Evolutionary conservation across 1,139 yeast genomes (phyloP), one percentile per base, ranked within the genome.

Genomic region (Taphrina betulina): DNA sequence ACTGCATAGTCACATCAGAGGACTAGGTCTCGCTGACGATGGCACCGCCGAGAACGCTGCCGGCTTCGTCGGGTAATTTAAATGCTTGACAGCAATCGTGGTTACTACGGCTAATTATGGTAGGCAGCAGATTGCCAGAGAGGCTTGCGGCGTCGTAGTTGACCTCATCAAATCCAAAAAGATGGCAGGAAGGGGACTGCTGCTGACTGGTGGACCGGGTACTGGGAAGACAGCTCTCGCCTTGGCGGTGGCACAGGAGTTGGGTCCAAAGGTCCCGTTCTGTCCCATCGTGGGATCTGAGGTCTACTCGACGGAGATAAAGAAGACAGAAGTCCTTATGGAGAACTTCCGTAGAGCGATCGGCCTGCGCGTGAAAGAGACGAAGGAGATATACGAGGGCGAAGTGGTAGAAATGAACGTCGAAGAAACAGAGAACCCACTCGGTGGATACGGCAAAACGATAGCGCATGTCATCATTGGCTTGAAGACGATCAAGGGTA

Each of bases 201-300:
- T 92, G 61, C 76, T 92, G 56, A 97, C 98, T 0, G 98, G 98
- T 60, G 95, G 95, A 3, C 97, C 98, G 16, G 97, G 97, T 2
- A 90, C 97, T 3, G 98, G 98, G 67, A 92, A 92, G 71, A 92
- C 98, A 0, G 98, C 98, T 0, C 76, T 92, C 67, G 97, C 98
- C 0, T 74, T 94, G 59, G 98, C 97, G 1, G 83, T 94, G 58
- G 87, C 97, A 1, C 98, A 92, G 69, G 98, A 92, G 69, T 76
- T 92, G 64, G 99, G 99, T 1, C 96, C 98, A 42, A 92, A 92
- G 67, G 98, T 92, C 55, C 99, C 99, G 46, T 92, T 92, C 68
- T 90, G 96, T 68, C 98, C 98, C 3, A 84, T 92, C 66, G 98
- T 94, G 29, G 99, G 98, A 23, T 81, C 90, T 57, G 98, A 92